Base-by-base conservation (phyloP, 2,329 filamentous ascomycete genomes). In the Xylariaceae sp. region DNA sequence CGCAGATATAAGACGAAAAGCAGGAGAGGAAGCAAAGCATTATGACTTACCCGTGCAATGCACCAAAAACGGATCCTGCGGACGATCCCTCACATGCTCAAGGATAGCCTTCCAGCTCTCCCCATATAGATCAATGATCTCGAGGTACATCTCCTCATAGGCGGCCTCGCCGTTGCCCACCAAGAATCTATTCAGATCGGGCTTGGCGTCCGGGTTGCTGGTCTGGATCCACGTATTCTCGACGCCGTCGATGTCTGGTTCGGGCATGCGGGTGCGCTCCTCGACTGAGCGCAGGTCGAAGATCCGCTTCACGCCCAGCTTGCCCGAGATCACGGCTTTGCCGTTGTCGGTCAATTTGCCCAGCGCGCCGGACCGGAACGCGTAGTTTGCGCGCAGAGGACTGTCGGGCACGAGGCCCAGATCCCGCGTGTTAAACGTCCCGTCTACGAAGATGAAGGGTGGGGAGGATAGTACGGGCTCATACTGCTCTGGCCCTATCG, bases 381-480 rank as follows among this genome's bases (percentile, higher is more conserved):
- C 72, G 50, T 75, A 75, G 23, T 75, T 74, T 1, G 74, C 63
- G 1, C 75, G 74, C 54, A 84, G 63, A 5, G 69, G 62, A 56
- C 75, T 77, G 33, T 72, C 73, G 3, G 75, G 75, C 1, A 82
- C 67, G 24, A 75, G 71, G 49, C 80, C 82, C 11, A 82, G 65
- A 65, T 84, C 81, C 46, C 81, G 80, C 47, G 78, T 71, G 71
- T 83, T 84, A 73, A 83, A 78, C 24, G 81, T 78, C 31, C 78
- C 77, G 23, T 73, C 74, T 24, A 79, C 69, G 50, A 70, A 65
- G 58, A 82, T 62, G 65, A 84, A 84, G 6, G 81, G 82, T 6
- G 77, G 65, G n/a, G 69, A 67, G 7, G 69, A 64, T 26, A 82
- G 66, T 24, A 75, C 72, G 0, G 74, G 66, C 2, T 67, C 58